These are phyloP conservation scores for Aphanocladium album DNA, from an alignment of 2,329 filamentous ascomycete species.

Conservation along the genomic window DNA sequence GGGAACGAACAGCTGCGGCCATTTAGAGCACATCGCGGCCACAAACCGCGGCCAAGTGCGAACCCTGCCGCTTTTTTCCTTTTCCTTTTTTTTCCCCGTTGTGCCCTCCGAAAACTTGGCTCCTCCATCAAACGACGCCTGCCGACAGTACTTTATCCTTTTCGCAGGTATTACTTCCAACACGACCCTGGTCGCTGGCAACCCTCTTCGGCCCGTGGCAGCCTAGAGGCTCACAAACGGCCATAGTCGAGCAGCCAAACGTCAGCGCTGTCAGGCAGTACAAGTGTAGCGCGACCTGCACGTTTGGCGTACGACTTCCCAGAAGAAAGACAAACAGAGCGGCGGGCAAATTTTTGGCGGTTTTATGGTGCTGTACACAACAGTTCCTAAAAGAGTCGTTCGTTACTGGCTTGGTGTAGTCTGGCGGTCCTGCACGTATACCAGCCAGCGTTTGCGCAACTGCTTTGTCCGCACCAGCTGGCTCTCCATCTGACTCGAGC, in stretches of 20 bases:
- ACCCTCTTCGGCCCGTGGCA: neutral
- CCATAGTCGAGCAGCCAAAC: neutral
- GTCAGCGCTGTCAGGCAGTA: neutral
- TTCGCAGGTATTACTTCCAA: neutral
- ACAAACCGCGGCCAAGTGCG: slow-evolving; percentile 1
- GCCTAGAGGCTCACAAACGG: neutral
- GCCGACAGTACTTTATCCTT: neutral
- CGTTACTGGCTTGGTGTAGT: neutral
- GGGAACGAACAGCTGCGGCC: neutral
- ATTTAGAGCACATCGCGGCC: neutral
- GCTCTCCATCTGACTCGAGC: slow-evolving; percentile 1
- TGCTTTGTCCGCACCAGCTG: neutral
- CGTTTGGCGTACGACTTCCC: neutral
- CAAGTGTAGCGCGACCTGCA: slow-evolving; percentile 2
- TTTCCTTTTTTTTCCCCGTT: neutral
- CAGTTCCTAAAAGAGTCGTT: neutral
- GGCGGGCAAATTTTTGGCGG: too few relatives aligned
- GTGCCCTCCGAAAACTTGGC: neutral
- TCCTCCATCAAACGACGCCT: neutral
- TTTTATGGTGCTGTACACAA: neutral
- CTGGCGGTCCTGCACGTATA: neutral
- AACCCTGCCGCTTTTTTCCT: neutral
- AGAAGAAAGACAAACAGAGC: neutral
- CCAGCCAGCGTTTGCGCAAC: neutral
- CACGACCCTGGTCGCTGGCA: neutral